Conservation (phyloP, 345 rosid species). For the Boechera divaricarpa region DNA sequence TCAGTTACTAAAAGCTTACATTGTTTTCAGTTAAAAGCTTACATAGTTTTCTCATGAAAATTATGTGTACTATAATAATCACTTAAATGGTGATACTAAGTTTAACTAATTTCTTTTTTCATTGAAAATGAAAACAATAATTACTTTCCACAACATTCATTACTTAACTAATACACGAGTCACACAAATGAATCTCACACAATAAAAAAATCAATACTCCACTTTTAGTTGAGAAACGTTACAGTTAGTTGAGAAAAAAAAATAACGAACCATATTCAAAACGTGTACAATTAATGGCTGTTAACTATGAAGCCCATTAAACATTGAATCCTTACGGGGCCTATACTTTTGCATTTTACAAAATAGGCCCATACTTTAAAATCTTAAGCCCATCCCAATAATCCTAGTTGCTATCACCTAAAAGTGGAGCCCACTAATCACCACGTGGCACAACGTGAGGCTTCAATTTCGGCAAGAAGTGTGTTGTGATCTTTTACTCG, state of each 20-base stretch:
- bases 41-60: no score
- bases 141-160: no score
- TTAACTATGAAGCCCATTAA: neutral
- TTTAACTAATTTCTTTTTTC: no score
- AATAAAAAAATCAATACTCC: neutral
- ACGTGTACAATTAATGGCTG: conserved; percentile 13
- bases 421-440: conserved; percentile 2
- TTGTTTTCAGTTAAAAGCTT: no score
- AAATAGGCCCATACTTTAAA: neutral
- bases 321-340: neutral
- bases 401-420: neutral
- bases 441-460: conserved; percentile 37
- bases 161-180: neutral
- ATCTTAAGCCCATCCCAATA: conserved; percentile 5
- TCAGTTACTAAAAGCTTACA: no score
- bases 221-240: no score
- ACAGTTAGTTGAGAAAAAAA: no score
- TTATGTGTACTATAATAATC: no score
- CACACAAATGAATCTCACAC: neutral
- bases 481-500: conserved; percentile 29
- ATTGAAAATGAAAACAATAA: no score
- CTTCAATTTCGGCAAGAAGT: conserved; percentile 11
- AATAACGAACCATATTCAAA: conserved; percentile 21
- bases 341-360: neutral
- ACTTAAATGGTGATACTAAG: no score